Percentiles rank a stretch among this genome's conserved stretches.
Evolutionary conservation across 805 yeast species (phyloP).

Genomic region (Yarrowia sp.): DNA sequence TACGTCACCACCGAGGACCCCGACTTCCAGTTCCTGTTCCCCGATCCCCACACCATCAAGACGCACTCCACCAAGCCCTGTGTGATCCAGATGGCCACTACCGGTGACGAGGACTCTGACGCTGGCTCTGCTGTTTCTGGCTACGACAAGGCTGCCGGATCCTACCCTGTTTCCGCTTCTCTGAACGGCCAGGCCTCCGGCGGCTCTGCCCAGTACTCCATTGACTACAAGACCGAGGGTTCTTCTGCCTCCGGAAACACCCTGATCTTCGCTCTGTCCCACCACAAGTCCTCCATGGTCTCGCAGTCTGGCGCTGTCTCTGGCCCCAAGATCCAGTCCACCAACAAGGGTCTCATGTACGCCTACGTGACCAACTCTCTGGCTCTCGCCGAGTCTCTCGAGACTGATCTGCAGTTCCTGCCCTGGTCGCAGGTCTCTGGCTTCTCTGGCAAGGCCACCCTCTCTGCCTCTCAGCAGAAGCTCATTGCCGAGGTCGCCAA

Average conservation of each 20-base stretch:
- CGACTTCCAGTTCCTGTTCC: constrained; percentile 36
- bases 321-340: constrained; percentile 39
- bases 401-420: constrained; percentile 48
- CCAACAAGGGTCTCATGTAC: constrained; percentile 46
- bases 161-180: constrained; percentile 52
- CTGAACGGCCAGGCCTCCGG: constrained; percentile 49
- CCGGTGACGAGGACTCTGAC: constrained; percentile 39
- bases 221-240: constrained; percentile 52
- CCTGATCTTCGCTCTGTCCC: constrained; percentile 66
- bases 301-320: constrained; percentile 31
- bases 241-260: constrained; percentile 44
- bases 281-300: constrained; percentile 45
- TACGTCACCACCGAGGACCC: constrained; percentile 43
- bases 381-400: constrained; percentile 42
- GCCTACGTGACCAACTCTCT: constrained; percentile 40
- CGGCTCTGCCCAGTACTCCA: constrained; percentile 50
- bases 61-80: constrained; percentile 42
- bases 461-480: constrained; percentile 42
- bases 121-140: constrained; percentile 40
- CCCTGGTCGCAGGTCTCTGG: constrained; percentile 53
- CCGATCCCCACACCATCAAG: constrained; percentile 43
- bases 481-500: constrained; percentile 49
- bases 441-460: constrained; percentile 29
- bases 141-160: constrained; percentile 69
- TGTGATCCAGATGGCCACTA: constrained; percentile 52